Evolutionary conservation across 2,329 filamentous ascomycete species (phyloP), one percentile per base, ranked within the genome.

Genomic region (Talaromyces islandicus): DNA sequence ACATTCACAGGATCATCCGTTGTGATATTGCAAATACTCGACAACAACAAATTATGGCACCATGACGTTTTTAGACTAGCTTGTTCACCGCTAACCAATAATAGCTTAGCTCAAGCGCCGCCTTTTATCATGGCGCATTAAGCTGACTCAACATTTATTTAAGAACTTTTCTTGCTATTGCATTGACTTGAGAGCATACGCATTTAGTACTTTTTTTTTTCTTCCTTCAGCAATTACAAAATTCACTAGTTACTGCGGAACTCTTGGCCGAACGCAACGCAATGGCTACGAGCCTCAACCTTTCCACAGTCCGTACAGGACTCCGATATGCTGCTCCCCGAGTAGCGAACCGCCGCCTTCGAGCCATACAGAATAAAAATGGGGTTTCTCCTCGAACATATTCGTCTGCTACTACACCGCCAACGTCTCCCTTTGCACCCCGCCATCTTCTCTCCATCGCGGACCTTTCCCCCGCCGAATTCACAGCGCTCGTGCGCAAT

Each of bases 371-470:
- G 58, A 65, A 65, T 66, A 35, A 35, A 35, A 35, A 14, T 1
- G 67, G 66, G 60, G 68, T 70, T 62, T 65, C 69, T 1, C 54
- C 48, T 62, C 72, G 71, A 67, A 70, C 64, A 63, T 75, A 74
- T 65, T 70, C 69, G 62, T 69, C 70, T 58, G 63, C 67, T 55
- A 51, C 59, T 25, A 67, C 74, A 52, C 77, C 78, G 29, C 69
- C 71, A 25, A 81, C 80, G 57, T 84, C 84, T 6, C 81, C 83
- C 11, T 83, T 83, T 69, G 79, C 84, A 21, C 89, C 91, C 54
- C 88, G 94, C 65, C 93, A 97, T 81, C 82, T 99, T 57, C 88
- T 97, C 77, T 95, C 92, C 58, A 96, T 97, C 69, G 87, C 87
- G 57, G 92, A 99, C 71, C 83, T 99, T 61, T 87, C 87, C 1